Evolutionary conservation across 2,329 filamentous ascomycete genomes (phyloP).

Genomic region (Penicillium sp.): DNA sequence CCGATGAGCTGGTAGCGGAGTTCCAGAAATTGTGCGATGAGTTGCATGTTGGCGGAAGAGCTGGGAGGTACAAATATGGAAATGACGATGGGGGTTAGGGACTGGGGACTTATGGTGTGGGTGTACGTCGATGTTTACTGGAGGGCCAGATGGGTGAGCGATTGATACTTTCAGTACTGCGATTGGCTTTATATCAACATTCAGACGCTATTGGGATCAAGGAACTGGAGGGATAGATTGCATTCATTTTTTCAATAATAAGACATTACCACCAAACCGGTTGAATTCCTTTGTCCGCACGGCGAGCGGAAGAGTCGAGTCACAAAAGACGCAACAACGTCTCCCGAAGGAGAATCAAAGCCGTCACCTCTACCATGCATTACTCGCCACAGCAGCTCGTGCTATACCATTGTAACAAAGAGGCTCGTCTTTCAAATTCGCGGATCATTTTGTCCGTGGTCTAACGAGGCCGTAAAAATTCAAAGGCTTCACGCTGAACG

Average conservation of each 20-base stretch:
- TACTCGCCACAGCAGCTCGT: no score
- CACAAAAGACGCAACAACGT: background rate
- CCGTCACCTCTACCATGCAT: background rate
- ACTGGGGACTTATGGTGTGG: background rate
- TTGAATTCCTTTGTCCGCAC: no score
- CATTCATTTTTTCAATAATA: no score
- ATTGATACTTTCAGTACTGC: no score
- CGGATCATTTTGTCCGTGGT: constrained; percentile 4
- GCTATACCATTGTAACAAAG: background rate
- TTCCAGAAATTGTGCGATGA: background rate
- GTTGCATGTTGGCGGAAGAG: background rate
- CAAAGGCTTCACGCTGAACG: constrained; percentile 20
- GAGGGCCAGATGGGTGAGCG: background rate
- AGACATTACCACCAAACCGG: no score
- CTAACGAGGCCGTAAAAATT: constrained; percentile 10
- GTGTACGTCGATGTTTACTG: background rate
- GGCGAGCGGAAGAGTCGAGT: background rate
- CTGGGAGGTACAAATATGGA: background rate
- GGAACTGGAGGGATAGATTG: no score
- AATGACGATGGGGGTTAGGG: background rate
- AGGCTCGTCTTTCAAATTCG: background rate
- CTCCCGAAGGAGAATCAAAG: background rate
- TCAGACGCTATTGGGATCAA: no score
- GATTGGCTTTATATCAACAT: no score
- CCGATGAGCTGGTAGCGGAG: background rate